Evolutionary conservation across 192 early-diverging fungal genomes (phyloP).

Genomic region (Coemansia sp.): DNA sequence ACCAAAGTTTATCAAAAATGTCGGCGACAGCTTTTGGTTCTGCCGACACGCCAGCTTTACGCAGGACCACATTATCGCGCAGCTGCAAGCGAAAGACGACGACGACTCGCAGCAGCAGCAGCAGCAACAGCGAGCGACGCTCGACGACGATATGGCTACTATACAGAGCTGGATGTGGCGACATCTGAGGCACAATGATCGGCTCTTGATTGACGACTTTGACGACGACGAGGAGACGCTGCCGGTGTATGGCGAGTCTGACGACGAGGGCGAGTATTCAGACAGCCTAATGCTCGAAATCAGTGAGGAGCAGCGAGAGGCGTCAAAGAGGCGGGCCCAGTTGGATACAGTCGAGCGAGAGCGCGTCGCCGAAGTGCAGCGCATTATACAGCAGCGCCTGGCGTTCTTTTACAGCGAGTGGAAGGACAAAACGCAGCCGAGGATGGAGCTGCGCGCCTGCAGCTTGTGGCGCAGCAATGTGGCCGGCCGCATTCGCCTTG

Average conservation of each 20-base stretch:
- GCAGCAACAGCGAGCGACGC: background rate
- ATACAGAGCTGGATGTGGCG: conserved; percentile 16
- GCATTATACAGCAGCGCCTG: conserved; percentile 12
- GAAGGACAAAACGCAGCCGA: conserved; percentile 8
- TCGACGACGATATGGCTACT: background rate
- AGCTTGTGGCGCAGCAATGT: conserved; percentile 24
- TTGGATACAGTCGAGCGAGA: background rate
- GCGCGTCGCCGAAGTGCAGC: conserved; percentile 16
- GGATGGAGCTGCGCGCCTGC: conserved; percentile 8
- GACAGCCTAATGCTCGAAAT: conserved; percentile 34
- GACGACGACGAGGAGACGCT: conserved; percentile 26
- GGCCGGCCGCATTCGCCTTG: background rate
- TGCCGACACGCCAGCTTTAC: conserved; percentile 14
- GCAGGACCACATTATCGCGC: background rate
- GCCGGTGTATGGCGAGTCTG: conserved; percentile 54
- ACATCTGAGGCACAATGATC: background rate
- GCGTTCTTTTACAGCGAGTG: conserved; percentile 25
- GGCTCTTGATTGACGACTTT: background rate
- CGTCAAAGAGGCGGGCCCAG: background rate
- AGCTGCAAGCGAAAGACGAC: background rate
- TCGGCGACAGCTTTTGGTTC: conserved; percentile 21
- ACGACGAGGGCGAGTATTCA: conserved; percentile 19
- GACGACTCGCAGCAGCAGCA: background rate
- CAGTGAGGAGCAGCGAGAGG: conserved; percentile 13
- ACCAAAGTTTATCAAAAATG: background rate